These are phyloP conservation scores for Rhododendron mucronatum DNA, from an alignment of 148 eudicot genomes.

Conservation along the genomic window DNA sequence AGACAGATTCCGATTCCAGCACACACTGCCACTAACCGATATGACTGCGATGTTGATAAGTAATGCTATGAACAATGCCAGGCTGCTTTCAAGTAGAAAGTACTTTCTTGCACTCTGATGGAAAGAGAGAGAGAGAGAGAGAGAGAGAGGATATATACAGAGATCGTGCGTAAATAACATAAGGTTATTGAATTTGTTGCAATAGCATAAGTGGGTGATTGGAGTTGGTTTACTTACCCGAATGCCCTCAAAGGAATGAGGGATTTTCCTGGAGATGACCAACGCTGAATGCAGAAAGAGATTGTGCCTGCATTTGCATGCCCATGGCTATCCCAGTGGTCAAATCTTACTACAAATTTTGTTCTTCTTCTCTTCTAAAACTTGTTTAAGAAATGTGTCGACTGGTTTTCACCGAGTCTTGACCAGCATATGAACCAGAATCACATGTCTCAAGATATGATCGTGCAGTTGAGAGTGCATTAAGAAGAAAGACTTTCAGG, in stretches of 20 bases:
- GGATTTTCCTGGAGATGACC: slow-evolving; percentile 15
- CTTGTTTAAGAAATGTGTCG: background rate
- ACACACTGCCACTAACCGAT: slow-evolving; percentile 12
- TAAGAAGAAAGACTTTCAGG: background rate
- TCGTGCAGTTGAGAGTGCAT: background rate
- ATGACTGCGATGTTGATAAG: slow-evolving; percentile 10
- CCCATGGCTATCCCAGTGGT: background rate
- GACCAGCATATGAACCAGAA: no score
- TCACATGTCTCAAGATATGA: background rate
- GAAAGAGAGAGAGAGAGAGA: no score
- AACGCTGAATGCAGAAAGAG: slow-evolving; percentile 13
- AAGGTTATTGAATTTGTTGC: background rate
- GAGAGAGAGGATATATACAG: background rate
- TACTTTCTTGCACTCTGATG: slow-evolving; percentile 14
- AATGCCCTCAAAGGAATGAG: slow-evolving; percentile 5
- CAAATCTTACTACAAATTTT: background rate
- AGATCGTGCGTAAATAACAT: background rate
- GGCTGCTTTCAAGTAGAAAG: slow-evolving; percentile 10
- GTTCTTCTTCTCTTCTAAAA: background rate
- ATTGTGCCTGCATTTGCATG: slow-evolving; percentile 9
- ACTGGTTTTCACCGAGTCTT: background rate
- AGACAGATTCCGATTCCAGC: background rate
- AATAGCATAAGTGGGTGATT: background rate
- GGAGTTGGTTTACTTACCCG: background rate
- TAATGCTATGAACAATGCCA: slow-evolving; percentile 11